These are phyloP conservation scores for Tephrocybe rancida DNA, from an alignment of 768 basidiomycete genomes.

Conservation along the genomic window DNA sequence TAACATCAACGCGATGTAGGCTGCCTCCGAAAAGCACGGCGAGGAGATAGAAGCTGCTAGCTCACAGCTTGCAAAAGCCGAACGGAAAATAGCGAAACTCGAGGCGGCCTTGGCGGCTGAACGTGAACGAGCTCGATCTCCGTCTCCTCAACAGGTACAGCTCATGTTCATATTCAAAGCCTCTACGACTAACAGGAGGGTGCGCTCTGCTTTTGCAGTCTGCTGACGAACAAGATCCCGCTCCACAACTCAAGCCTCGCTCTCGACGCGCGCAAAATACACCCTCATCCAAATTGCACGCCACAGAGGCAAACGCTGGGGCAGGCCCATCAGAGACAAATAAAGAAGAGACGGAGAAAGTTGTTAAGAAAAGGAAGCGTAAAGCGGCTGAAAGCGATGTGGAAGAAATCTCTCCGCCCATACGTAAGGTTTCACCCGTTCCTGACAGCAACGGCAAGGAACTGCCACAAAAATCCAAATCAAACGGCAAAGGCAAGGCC, in stretches of 20 bases:
- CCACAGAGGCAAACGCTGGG: conserved; percentile 6
- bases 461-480: conserved; percentile 19
- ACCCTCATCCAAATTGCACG: neutral
- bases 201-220: neutral
- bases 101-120: conserved; percentile 44
- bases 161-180: neutral
- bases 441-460: conserved; percentile 19
- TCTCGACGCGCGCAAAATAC: conserved; percentile 3
- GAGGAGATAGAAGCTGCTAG: conserved; percentile 36
- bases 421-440: conserved; percentile 19
- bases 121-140: conserved; percentile 32
- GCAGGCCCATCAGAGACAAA: conserved; percentile 11
- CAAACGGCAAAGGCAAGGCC: conserved; percentile 34
- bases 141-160: conserved; percentile 24
- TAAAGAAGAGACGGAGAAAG: neutral
- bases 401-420: conserved; percentile 18
- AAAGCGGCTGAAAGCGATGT: conserved; percentile 20
- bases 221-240: conserved; percentile 8
- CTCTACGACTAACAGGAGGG: neutral
- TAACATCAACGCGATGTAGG: conserved; percentile 40
- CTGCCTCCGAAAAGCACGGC: conserved; percentile 36
- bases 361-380: conserved; percentile 5
- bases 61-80: conserved; percentile 36
- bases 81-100: conserved; percentile 47
- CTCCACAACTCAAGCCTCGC: conserved; percentile 10